A percentile compares a stretch with the other conserved stretches of the same genome.
Evolutionary conservation across 768 basidiomycete species (phyloP).

Genomic region (Suillus lakei): DNA sequence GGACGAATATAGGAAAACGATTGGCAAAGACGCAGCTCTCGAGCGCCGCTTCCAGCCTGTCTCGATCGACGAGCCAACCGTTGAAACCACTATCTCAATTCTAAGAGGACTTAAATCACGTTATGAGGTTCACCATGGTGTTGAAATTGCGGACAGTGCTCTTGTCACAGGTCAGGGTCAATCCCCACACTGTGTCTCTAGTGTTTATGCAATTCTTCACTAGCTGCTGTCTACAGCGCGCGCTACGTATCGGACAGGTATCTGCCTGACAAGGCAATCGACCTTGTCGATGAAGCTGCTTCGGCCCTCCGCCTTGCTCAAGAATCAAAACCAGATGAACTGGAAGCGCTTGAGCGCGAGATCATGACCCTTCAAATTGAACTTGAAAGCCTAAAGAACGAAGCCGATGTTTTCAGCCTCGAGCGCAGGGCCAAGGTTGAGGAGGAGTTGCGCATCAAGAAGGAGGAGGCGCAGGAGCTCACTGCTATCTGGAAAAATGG

Average conservation of each 20-base stretch:
- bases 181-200: not conserved
- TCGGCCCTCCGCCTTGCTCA: conserved; percentile 86
- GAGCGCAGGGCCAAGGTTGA: conserved; percentile 76
- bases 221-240: conserved; percentile 83
- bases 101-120: conserved; percentile 82
- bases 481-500: conserved; percentile 77
- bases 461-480: conserved; percentile 63
- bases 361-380: conserved; percentile 91
- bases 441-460: conserved; percentile 59
- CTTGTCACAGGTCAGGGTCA: conserved; percentile 73
- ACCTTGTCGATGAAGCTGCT: conserved; percentile 93
- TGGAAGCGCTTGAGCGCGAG: conserved; percentile 82
- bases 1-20: conserved; percentile 90
- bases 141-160: conserved; percentile 87
- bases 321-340: conserved; percentile 84
- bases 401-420: conserved; percentile 81
- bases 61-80: conserved; percentile 85
- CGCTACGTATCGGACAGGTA: conserved; percentile 88
- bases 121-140: conserved; percentile 93
- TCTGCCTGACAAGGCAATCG: conserved; percentile 91
- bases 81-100: conserved; percentile 85
- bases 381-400: conserved; percentile 86
- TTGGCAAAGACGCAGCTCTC: conserved; percentile 89
- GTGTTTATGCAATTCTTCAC: conserved; percentile 1
- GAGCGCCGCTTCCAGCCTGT: conserved; percentile 93